phyloP scores from a whole-genome alignment of 1,139 yeast genomes.

The Debaryomyces fabryi region DNA sequence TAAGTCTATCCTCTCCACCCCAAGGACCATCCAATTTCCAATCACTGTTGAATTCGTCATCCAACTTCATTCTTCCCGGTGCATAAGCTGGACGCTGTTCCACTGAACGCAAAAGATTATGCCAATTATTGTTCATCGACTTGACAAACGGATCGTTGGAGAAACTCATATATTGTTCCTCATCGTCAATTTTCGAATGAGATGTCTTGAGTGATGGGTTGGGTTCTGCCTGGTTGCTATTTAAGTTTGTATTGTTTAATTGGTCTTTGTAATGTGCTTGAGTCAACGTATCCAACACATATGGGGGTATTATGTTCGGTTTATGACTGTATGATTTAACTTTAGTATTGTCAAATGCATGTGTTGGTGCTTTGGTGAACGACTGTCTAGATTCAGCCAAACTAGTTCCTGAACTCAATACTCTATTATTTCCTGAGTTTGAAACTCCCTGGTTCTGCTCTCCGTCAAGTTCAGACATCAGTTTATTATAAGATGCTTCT shows the following conservation, averaged over 20 bases:
- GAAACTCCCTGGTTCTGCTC: neutral
- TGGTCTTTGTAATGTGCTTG: conserved; percentile 47
- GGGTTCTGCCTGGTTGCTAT: conserved; percentile 18
- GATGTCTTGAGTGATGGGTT: conserved; percentile 12
- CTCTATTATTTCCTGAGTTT: conserved; percentile 1
- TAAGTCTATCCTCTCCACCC: conserved; percentile 72
- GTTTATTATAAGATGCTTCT: neutral
- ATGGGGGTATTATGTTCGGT: conserved; percentile 54
- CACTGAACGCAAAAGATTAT: conserved; percentile 37
- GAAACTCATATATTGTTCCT: conserved; percentile 38
- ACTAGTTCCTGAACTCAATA: conserved; percentile 8
- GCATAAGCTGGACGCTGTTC: conserved; percentile 42
- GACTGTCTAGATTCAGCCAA: conserved; percentile 6
- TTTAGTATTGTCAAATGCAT: conserved; percentile 32
- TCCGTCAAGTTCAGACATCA: conserved; percentile 1
- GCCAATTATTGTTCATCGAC: conserved; percentile 44
- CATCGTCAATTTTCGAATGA: conserved; percentile 22
- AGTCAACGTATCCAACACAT: conserved; percentile 57
- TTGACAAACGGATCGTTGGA: conserved; percentile 43
- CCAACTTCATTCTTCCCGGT: conserved; percentile 27
- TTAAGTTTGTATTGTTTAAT: conserved; percentile 34
- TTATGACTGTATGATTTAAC: conserved; percentile 39
- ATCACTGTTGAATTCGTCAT: conserved; percentile 24
- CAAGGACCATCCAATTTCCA: conserved; percentile 48
- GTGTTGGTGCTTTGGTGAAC: conserved; percentile 10